phyloP scores from a whole-genome alignment of 352 stramenopile species.

The Phytopythium sindhum region DNA sequence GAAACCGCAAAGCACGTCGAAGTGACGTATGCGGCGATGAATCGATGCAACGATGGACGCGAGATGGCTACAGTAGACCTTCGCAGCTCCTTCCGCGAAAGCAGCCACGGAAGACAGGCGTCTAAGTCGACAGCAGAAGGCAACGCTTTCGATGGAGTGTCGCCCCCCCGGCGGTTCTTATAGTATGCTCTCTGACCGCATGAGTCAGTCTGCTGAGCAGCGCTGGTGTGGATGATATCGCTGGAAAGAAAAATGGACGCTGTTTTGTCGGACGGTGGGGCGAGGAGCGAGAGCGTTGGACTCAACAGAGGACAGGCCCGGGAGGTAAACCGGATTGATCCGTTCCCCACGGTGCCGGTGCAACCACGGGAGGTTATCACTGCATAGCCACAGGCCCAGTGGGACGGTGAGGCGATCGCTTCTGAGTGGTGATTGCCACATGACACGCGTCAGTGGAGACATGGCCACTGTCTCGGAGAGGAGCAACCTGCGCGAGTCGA shows the following conservation, averaged over 20 bases:
- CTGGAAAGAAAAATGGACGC: slow-evolving; percentile 1
- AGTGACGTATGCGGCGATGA: background rate
- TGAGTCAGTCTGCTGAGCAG: background rate
- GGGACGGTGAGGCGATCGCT: background rate
- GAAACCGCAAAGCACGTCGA: background rate
- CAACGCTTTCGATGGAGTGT: background rate
- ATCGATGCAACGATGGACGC: background rate
- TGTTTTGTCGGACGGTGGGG: background rate
- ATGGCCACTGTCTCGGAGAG: background rate
- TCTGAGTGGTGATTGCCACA: background rate
- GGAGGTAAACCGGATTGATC: background rate
- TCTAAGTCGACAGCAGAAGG: background rate
- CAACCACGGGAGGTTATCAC: background rate
- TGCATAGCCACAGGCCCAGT: background rate
- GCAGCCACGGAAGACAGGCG: background rate
- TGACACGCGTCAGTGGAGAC: background rate
- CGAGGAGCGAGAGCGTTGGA: background rate
- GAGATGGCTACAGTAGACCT: background rate
- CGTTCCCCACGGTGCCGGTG: background rate
- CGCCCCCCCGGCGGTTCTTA: background rate
- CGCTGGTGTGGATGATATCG: background rate
- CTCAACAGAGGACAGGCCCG: background rate
- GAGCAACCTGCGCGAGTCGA: background rate
- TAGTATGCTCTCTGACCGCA: no score
- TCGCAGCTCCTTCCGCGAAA: background rate